Base-by-base conservation (phyloP, 345 rosid genomes). In the Psidium guajava region DNA sequence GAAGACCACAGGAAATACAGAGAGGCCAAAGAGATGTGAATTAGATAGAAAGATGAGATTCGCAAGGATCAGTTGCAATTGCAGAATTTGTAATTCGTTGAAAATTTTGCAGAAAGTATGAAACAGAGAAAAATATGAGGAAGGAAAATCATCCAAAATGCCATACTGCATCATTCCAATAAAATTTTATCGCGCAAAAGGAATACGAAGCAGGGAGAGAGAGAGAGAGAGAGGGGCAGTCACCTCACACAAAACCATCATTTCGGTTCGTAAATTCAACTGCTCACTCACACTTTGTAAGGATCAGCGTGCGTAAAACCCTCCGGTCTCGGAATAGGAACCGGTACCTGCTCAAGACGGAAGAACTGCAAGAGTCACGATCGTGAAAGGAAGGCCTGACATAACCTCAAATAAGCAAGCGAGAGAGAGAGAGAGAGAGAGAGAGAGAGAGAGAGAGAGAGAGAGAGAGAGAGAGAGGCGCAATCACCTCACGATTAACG, bases 301-400 rank as follows among this genome's bases (percentile, higher is more conserved):
- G 99, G 95, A 92, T 95, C 99, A 42, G 99, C 92, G 40, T 98
- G 96, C 1, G 99, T 97, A 87, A 88, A 97, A 56, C 99, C 99
- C 24, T 95, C 88, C 13, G 99, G 99, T 89, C 90, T 97, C 12
- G 95, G 93, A 64, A 97, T 93, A 47, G 99, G 98, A 88, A 97
- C 90, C 92, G 96, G 90, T 54, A 91, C 99, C 99, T 97, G 86
- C 84, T 82, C 57, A 83, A 51, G 54, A 59, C 83, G 18, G 40
- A 50, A 84, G 85, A 32, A 25, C 24, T 32, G 11, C 54, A 40
- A 8, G 56, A 64, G 80, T 25, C 56, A 87, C 21, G 3, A 87
- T 82, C 49, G 20, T 40, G 32, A 54, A 74, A 28, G 21, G 6
- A n/a, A 20, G 24, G 47, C 83, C 84, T 22, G 18, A 64, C 36